These are phyloP conservation scores for Trichophyton schoenleinii DNA, from an alignment of 2,329 filamentous ascomycete species.

Conservation along the genomic window DNA sequence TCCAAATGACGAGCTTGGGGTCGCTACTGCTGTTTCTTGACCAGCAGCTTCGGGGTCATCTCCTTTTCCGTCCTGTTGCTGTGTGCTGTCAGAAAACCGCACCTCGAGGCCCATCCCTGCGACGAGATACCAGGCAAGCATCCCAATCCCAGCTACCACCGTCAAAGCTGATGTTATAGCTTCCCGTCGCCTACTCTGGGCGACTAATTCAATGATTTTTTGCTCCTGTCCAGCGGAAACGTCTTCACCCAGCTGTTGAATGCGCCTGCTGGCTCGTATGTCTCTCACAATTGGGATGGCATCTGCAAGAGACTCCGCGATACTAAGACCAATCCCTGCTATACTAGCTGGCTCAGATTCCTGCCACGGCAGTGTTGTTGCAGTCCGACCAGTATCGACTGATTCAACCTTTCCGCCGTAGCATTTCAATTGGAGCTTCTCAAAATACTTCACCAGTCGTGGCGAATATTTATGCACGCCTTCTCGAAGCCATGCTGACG, in stretches of 20 bases:
- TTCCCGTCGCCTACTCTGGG: constrained; percentile 22
- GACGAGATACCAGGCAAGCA: constrained; percentile 28
- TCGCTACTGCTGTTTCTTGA: constrained; percentile 4
- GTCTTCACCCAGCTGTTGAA: constrained; percentile 23
- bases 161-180: constrained; percentile 26
- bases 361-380: constrained; percentile 25
- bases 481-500: constrained; percentile 50
- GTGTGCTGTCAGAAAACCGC: background rate
- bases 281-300: constrained; percentile 26
- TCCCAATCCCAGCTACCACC: constrained; percentile 23
- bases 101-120: background rate
- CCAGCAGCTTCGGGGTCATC: background rate
- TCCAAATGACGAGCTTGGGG: background rate
- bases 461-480: constrained; percentile 42
- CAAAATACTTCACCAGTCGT: constrained; percentile 34
- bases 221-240: constrained; percentile 18
- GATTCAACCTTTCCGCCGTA: constrained; percentile 22
- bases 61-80: background rate
- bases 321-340: constrained; percentile 22
- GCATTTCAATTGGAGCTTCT: constrained; percentile 26
- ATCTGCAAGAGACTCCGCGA: constrained; percentile 26
- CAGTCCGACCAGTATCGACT: constrained; percentile 5
- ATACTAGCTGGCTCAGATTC: constrained; percentile 23
- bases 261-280: constrained; percentile 26
- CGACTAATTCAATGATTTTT: constrained; percentile 17